These are phyloP conservation scores for Trichosporon coremiiforme DNA, from an alignment of 1,284 basidiomycete species.

Conservation along the genomic window DNA sequence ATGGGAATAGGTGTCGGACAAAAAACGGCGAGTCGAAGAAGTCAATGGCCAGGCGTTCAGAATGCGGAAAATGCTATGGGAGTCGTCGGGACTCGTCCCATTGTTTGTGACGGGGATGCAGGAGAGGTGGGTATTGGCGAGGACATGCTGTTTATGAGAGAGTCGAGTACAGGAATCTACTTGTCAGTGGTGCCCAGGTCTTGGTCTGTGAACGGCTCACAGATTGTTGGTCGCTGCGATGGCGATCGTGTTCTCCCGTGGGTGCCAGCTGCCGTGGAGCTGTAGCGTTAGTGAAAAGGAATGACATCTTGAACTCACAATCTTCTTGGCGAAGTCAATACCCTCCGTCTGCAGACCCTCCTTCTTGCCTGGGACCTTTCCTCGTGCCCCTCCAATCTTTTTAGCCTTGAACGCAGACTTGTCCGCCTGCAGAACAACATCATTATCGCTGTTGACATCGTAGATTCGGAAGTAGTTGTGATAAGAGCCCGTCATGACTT, in stretches of 20 bases:
- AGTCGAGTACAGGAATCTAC: conserved; percentile 56
- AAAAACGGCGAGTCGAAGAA: conserved; percentile 9
- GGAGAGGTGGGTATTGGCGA: conserved; percentile 22
- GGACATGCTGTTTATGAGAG: conserved; percentile 45
- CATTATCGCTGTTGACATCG: conserved; percentile 84
- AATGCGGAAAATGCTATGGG: conserved; percentile 2
- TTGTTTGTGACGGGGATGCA: conserved; percentile 19
- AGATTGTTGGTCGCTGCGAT: conserved; percentile 94
- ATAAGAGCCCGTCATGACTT: conserved; percentile 95
- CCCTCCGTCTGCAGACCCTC: conserved; percentile 87
- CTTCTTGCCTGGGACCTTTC: conserved; percentile 73
- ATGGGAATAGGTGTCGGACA: conserved; percentile 17
- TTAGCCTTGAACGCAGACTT: conserved; percentile 99
- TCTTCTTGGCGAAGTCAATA: conserved; percentile 99
- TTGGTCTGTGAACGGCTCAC: conserved; percentile 62
- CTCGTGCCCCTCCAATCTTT: conserved; percentile 83
- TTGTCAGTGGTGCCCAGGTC: background rate
- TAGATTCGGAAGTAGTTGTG: conserved; percentile 99
- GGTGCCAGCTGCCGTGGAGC: conserved; percentile 95
- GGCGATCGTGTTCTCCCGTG: conserved; percentile 96
- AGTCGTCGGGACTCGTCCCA: background rate
- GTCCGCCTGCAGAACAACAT: conserved; percentile 95
- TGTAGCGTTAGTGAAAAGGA: conserved; percentile 35
- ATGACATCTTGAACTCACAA: conserved; percentile 59
- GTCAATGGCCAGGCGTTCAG: conserved; percentile 4